Percentiles rank a stretch among this genome's conserved stretches.
Conservation (phyloP, 768 basidiomycete genomes). For the Peribolospora baueri region DNA sequence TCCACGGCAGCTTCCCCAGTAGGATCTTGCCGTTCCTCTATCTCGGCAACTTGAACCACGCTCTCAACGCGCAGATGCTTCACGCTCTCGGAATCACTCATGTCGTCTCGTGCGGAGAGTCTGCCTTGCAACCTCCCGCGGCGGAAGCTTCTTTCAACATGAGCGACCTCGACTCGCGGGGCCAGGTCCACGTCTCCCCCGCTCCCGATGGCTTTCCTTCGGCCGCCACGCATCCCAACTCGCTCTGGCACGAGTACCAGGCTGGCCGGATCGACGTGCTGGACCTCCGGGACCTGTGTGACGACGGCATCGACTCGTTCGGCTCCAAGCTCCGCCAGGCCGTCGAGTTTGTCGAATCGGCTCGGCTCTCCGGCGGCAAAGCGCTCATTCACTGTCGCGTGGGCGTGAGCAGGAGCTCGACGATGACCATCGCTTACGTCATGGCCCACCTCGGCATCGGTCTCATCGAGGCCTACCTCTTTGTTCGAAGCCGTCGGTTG, state of each 20-base stretch:
- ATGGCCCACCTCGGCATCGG: conserved; percentile 73
- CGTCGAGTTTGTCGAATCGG: conserved; percentile 80
- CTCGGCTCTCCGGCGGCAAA: conserved; percentile 55
- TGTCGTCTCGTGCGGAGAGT: conserved; percentile 90
- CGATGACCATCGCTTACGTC: conserved; percentile 88
- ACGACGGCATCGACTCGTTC: conserved; percentile 88
- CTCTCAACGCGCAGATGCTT: conserved; percentile 82
- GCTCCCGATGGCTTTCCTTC: not conserved
- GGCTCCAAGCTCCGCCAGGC: conserved; percentile 68
- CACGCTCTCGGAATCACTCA: conserved; percentile 88
- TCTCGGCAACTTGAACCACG: conserved; percentile 46
- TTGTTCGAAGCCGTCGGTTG: conserved; percentile 68
- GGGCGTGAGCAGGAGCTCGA: conserved; percentile 87
- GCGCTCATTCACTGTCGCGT: conserved; percentile 94
- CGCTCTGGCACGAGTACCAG: conserved; percentile 64
- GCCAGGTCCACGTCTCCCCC: conserved; percentile 14
- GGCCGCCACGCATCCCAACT: conserved; percentile 19
- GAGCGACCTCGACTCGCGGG: too few species aligned
- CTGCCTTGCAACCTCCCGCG: conserved; percentile 52
- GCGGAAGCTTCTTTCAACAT: conserved; percentile 2
- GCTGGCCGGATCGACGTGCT: conserved; percentile 74
- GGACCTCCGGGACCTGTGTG: conserved; percentile 42
- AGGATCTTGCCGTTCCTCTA: conserved; percentile 64
- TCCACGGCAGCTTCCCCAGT: conserved; percentile 89
- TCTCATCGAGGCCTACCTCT: conserved; percentile 77